Evolutionary conservation across 2,329 filamentous ascomycete species (phyloP).

Genomic region (Aspergillus niger): DNA sequence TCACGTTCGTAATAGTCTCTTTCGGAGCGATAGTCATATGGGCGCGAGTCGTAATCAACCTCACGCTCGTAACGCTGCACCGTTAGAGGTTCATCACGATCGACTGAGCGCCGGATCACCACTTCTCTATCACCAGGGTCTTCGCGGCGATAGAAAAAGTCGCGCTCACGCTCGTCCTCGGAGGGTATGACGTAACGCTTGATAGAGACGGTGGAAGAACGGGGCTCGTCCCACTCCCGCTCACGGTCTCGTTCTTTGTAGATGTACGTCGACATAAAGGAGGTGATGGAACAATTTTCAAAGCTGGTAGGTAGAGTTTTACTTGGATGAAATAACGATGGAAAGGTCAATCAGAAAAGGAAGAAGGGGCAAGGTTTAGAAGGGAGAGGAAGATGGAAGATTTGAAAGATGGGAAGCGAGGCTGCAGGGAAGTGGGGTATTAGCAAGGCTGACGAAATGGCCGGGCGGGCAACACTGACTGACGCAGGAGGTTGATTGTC

Average conservation of each 20-base stretch:
- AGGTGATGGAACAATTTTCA: conserved; percentile 2
- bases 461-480: neutral
- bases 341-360: conserved; percentile 2
- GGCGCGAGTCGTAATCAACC: conserved; percentile 48
- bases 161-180: conserved; percentile 40
- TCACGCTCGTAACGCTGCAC: conserved; percentile 54
- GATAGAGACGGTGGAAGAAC: conserved; percentile 48
- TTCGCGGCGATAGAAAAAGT: conserved; percentile 33
- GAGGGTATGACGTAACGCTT: conserved; percentile 58
- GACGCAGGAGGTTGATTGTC: neutral
- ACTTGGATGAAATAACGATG: neutral
- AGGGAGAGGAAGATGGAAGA: conserved; percentile 5
- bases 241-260: conserved; percentile 45
- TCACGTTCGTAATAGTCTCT: conserved; percentile 50
- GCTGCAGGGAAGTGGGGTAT: conserved; percentile 15
- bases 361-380: conserved; percentile 1
- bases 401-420: conserved; percentile 11
- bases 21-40: conserved; percentile 46
- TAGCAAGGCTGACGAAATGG: conserved; percentile 15
- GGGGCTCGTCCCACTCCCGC: conserved; percentile 46
- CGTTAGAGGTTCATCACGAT: conserved; percentile 45
- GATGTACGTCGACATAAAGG: conserved; percentile 36
- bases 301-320: neutral
- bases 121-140: conserved; percentile 44
- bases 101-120: conserved; percentile 49